These are phyloP conservation scores for Cladosporium austrohemisphaericum DNA, from an alignment of 2,329 filamentous ascomycete species.

Conservation along the genomic window DNA sequence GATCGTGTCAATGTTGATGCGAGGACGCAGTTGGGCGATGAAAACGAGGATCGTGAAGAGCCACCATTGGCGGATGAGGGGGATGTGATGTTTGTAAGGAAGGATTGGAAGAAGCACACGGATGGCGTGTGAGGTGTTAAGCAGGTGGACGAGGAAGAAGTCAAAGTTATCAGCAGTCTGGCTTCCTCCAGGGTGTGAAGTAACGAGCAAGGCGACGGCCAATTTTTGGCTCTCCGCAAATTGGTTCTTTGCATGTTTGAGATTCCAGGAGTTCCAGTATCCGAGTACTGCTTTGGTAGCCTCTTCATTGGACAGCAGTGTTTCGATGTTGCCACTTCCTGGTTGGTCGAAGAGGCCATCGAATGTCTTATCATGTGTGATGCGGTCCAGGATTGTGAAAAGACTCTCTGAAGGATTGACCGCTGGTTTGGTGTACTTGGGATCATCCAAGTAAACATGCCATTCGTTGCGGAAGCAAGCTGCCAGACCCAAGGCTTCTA, in stretches of 20 bases:
- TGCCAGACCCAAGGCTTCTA: conserved; percentile 76
- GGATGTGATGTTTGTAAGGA: conserved; percentile 67
- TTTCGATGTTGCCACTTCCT: conserved; percentile 60
- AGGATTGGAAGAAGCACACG: conserved; percentile 78
- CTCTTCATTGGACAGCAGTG: conserved; percentile 66
- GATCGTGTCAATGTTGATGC: conserved; percentile 64
- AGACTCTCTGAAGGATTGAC: conserved; percentile 59
- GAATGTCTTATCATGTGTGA: conserved; percentile 67
- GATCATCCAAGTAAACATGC: conserved; percentile 66
- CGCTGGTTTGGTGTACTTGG: conserved; percentile 64
- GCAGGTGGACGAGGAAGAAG: conserved; percentile 75
- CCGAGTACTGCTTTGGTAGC: conserved; percentile 70
- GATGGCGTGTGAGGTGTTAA: conserved; percentile 84
- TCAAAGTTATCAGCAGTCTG: conserved; percentile 58
- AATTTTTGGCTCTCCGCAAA: conserved; percentile 67
- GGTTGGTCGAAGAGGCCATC: conserved; percentile 60
- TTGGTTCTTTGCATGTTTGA: conserved; percentile 66
- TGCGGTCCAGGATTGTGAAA: conserved; percentile 65
- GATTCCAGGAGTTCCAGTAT: conserved; percentile 86
- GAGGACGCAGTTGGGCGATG: conserved; percentile 68
- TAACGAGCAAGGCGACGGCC: conserved; percentile 58
- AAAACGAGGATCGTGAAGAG: conserved; percentile 75
- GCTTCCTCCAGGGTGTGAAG: conserved; percentile 40
- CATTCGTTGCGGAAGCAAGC: conserved; percentile 55
- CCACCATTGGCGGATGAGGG: conserved; percentile 84